A percentile compares a stretch with the other conserved stretches of the same genome.
Conservation (phyloP, 2,329 filamentous ascomycete genomes). For the Colletotrichum endophyticum region DNA sequence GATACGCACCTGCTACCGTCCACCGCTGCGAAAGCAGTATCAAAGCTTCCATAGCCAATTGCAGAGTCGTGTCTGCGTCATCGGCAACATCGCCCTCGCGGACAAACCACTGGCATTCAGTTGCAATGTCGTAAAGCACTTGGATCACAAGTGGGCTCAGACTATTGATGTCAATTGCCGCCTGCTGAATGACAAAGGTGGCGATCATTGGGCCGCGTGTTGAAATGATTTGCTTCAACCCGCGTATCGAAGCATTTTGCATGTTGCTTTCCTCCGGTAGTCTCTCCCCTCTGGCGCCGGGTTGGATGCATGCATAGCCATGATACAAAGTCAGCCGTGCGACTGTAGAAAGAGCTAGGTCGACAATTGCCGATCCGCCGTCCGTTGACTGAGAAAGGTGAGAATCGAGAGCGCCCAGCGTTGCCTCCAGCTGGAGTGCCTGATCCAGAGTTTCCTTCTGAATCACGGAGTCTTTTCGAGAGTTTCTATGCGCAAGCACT, state of each 20-base stretch:
- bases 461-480: background rate
- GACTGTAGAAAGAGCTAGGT: constrained; percentile 13
- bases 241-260: constrained; percentile 10
- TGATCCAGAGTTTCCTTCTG: constrained; percentile 5
- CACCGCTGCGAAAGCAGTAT: background rate
- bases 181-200: background rate
- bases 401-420: background rate
- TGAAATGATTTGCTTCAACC: background rate
- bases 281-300: background rate
- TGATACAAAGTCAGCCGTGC: constrained; percentile 22
- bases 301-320: constrained; percentile 23
- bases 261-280: constrained; percentile 22
- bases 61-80: background rate
- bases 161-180: background rate
- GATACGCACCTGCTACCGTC: background rate
- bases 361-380: background rate
- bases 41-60: background rate
- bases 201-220: background rate
- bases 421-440: constrained; percentile 15
- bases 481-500: constrained; percentile 26
- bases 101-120: constrained; percentile 24
- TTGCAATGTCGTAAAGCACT: constrained; percentile 19
- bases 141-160: background rate
- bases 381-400: background rate
- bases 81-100: constrained; percentile 19